Evolutionary conservation across 495 filamentous ascomycete genomes (phyloP), one percentile per base, ranked within the genome.

Genomic region (Podospora pseudocomata): DNA sequence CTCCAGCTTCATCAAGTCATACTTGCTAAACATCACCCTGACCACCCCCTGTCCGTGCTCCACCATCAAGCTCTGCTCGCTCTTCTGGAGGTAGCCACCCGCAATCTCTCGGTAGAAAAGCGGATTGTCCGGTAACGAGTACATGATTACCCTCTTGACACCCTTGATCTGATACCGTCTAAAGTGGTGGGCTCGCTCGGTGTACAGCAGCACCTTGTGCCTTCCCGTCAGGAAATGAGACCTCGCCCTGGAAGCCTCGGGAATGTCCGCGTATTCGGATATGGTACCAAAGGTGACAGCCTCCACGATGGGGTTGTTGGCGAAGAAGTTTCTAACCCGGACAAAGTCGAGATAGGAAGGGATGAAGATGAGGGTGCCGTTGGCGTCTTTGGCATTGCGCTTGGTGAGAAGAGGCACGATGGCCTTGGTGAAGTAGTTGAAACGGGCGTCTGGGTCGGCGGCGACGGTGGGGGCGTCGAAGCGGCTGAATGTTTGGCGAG

Each of bases 111-210:
- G 78, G 75, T 95, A 99, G 74, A 98, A 97, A 6, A 83, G 72
- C 55, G 91, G 88, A 73, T 97, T 96, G 72, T 98, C 94, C 0
- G 95, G 94, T 15, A 97, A 74, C 2, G 87, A 89, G 76, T 98
- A 99, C 82, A 96, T 88, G 55, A 97, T 80, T 7, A 97, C 85
- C 62, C 86, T 84, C 77, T 87, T 88, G 28, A 93, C 93, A 13
- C 95, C 95, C 44, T 87, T 84, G 23, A 99, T 80, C 67, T 85
- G 85, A 73, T 93, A 94, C 23, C 96, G 85, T 28, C 91, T 84
- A 82, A 98, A 99, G 77, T 99, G 96, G 80, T 98, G 96, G 19
- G 93, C 89, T 30, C 95, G 89, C 77, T 94, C 94, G 9, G 93
- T 93, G 78, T 98, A 98, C 19, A 99, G 82, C 49, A 99, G 80